Evolutionary conservation across 352 stramenopile genomes (phyloP).

Genomic region (Plasmopara muralis): DNA sequence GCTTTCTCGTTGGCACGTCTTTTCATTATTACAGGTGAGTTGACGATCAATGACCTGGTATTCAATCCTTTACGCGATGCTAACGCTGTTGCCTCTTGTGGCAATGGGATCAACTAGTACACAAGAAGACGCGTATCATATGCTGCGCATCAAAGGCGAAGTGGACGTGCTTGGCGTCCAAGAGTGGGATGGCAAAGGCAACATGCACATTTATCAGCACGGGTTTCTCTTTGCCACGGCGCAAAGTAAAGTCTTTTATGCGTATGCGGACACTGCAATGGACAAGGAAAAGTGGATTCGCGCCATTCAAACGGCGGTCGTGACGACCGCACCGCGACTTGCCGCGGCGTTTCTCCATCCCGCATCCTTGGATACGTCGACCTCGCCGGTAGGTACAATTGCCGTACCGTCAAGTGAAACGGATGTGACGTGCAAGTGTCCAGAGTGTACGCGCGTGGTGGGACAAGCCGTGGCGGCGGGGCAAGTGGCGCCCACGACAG

Average conservation of each 20-base stretch:
- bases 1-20: conserved; percentile 82
- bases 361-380: conserved; percentile 31
- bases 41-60: no score
- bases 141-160: conserved; percentile 80
- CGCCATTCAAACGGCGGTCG: conserved; percentile 79
- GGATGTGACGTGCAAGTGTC: conserved; percentile 64
- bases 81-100: neutral
- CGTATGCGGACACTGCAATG: conserved; percentile 82
- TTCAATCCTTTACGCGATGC: conserved; percentile 3
- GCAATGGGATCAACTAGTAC: conserved; percentile 55
- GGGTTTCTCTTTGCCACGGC: conserved; percentile 85
- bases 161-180: conserved; percentile 86
- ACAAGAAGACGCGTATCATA: conserved; percentile 88
- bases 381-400: conserved; percentile 48
- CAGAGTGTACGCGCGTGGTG: conserved; percentile 40
- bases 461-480: conserved; percentile 23
- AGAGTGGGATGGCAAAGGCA: conserved; percentile 89
- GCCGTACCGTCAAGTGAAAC: conserved; percentile 42
- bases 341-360: conserved; percentile 47
- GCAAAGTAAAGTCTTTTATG: conserved; percentile 87
- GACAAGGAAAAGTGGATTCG: conserved; percentile 89
- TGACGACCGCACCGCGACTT: conserved; percentile 71
- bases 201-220: conserved; percentile 88
- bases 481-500: conserved; percentile 20
- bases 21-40: conserved; percentile 79